These are phyloP conservation scores for Zygosaccharomyces pseudobailii DNA, from an alignment of 1,139 yeast genomes.

Conservation along the genomic window DNA sequence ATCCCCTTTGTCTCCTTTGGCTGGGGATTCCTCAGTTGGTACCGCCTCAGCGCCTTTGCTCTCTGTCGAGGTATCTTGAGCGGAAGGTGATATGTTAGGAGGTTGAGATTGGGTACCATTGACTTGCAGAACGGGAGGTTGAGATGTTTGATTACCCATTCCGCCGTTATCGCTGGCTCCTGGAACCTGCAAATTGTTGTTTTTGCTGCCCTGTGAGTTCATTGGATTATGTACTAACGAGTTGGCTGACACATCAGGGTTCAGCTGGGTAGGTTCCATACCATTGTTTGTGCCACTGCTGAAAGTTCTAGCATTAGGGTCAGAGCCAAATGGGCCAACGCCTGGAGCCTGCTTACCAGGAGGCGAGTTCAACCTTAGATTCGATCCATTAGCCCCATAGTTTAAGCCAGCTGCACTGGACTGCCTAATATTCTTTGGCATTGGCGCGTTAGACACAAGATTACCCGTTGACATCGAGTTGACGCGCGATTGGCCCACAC, in stretches of 20 bases:
- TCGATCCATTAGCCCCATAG: conserved; percentile 6
- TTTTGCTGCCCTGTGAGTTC: conserved; percentile 6
- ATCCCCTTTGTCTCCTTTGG: not conserved
- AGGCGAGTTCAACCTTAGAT: conserved; percentile 8
- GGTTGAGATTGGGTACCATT: conserved; percentile 12
- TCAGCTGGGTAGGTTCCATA: conserved; percentile 8
- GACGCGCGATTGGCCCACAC: conserved; percentile 20
- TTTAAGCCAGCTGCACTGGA: conserved; percentile 7
- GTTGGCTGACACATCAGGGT: conserved; percentile 23
- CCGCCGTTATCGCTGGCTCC: not conserved
- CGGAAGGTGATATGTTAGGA: conserved; percentile 7
- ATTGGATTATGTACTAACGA: conserved; percentile 27
- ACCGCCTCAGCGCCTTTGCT: conserved; percentile 3
- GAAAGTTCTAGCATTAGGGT: not conserved
- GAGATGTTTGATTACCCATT: conserved; percentile 1
- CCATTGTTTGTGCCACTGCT: conserved; percentile 4
- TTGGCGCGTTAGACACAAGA: conserved; percentile 6
- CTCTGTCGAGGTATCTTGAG: conserved; percentile 2
- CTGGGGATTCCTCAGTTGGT: conserved; percentile 6
- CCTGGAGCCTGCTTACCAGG: not conserved
- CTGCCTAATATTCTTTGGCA: conserved; percentile 11
- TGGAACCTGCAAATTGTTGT: not conserved
- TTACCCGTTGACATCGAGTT: conserved; percentile 19
- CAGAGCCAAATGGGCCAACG: not conserved
- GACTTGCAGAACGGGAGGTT: conserved; percentile 10